Percentiles rank a stretch among this genome's conserved stretches.
Evolutionary conservation across 2,329 filamentous ascomycete species (phyloP).

Genomic region (Tolypocladium ovalisporum): DNA sequence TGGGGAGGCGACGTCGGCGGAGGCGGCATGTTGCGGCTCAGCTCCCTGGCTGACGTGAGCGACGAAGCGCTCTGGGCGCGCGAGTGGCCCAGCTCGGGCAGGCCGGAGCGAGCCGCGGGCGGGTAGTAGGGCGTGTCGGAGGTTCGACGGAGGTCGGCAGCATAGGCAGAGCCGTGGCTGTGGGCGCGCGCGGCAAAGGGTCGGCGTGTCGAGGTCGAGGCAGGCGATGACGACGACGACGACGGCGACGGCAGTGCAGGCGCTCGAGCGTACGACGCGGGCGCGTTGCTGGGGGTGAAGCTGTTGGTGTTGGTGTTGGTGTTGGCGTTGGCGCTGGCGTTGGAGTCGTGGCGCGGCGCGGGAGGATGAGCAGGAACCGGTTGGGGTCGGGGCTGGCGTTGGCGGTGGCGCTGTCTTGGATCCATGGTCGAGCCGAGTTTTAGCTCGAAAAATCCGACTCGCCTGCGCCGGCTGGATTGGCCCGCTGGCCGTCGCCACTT

Average conservation of each 20-base stretch:
- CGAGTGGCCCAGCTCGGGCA: constrained; percentile 24
- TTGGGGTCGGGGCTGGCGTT: background rate
- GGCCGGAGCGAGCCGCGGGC: constrained; percentile 17
- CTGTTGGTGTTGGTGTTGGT: background rate
- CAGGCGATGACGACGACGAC: too few relatives aligned
- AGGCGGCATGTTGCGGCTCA: constrained; percentile 34
- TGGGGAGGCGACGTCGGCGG: constrained; percentile 31
- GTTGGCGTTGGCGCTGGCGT: background rate
- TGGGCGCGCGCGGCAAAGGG: background rate
- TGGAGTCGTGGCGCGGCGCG: background rate
- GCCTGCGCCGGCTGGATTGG: background rate
- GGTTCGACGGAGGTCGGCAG: constrained; percentile 22
- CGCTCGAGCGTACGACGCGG: background rate
- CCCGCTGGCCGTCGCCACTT: background rate
- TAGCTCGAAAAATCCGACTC: constrained; percentile 21
- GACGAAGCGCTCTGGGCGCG: constrained; percentile 35
- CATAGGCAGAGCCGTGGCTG: constrained; percentile 14
- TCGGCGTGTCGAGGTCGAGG: constrained; percentile 1
- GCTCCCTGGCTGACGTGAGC: constrained; percentile 23
- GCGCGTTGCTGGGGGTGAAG: background rate
- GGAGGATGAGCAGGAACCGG: background rate
- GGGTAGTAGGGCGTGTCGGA: constrained; percentile 33
- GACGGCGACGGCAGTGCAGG: constrained; percentile 4
- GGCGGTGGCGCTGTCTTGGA: constrained; percentile 13
- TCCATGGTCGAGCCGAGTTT: constrained; percentile 23